A percentile compares a stretch with the other conserved stretches of the same genome.
Conservation (phyloP, 129 eudicot species). For the Centaurea solstitialis region DNA sequence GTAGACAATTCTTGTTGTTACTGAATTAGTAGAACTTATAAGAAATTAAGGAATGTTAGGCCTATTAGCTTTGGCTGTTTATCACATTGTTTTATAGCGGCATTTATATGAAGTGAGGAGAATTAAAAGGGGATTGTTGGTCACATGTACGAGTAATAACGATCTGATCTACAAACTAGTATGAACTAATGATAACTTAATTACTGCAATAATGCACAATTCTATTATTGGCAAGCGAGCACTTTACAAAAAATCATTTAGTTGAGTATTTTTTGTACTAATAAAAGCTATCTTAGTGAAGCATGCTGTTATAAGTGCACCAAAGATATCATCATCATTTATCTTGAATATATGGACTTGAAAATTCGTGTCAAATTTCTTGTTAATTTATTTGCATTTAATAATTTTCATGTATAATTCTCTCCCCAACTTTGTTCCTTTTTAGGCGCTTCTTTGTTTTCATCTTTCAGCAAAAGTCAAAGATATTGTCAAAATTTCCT, state of each 20-base stretch:
- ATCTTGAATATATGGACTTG: not conserved
- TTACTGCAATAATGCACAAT: not conserved
- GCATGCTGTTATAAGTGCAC: not conserved
- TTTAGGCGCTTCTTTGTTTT: not conserved
- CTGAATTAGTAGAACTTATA: not conserved
- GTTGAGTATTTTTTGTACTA: not conserved
- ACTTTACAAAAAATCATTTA: not conserved
- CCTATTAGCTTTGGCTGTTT: not conserved
- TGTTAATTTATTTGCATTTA: not conserved
- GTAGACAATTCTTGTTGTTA: not conserved
- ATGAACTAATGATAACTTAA: not conserved
- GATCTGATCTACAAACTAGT: not conserved
- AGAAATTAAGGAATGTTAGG: not conserved
- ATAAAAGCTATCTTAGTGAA: not conserved
- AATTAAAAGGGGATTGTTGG: constrained; percentile 3
- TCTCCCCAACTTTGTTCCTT: not conserved
- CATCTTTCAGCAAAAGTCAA: not conserved
- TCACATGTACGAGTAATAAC: constrained; percentile 13
- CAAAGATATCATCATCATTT: not conserved
- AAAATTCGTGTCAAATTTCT: not conserved
- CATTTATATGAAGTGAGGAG: not conserved
- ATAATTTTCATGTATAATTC: not conserved
- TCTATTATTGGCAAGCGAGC: not conserved
- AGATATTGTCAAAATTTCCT: not conserved
- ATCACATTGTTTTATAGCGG: not conserved